Conservation (phyloP, 176 grass and related monocot genomes). For the Hordeum marinum region DNA sequence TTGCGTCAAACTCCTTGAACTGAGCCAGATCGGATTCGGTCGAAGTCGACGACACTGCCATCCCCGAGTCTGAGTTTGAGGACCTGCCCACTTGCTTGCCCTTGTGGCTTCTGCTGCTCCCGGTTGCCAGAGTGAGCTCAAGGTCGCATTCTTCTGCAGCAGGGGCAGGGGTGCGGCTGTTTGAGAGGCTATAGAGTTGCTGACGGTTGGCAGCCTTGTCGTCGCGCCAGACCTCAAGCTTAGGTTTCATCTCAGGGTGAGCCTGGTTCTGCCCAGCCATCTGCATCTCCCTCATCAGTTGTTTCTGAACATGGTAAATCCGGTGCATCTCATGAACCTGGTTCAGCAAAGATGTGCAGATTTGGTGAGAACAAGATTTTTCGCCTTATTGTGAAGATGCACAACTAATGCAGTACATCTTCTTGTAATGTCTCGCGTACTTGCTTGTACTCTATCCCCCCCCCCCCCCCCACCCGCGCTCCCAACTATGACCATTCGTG, state of each 20-base stretch:
- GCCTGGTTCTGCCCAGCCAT: not conserved
- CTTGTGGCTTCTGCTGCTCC: not conserved
- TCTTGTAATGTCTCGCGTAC: not conserved
- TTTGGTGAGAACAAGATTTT: not conserved
- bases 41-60: slow-evolving; percentile 49
- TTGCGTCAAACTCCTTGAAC: not conserved
- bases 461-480: too few relatives aligned
- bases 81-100: slow-evolving; percentile 34
- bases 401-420: not conserved
- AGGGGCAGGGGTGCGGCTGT: not conserved
- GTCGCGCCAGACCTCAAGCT: not conserved
- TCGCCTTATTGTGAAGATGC: not conserved
- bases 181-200: slow-evolving; percentile 10
- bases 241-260: not conserved
- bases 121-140: slow-evolving; percentile 62
- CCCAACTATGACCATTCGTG: not conserved
- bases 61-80: slow-evolving; percentile 42
- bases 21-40: slow-evolving; percentile 27
- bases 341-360: not conserved
- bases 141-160: slow-evolving; percentile 39
- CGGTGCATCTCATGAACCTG: slow-evolving; percentile 76
- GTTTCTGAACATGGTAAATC: slow-evolving; percentile 54
- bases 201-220: not conserved
- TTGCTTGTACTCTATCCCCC: not conserved
- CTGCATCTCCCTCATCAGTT: slow-evolving; percentile 37